Evolutionary conservation across 805 yeast species (phyloP).

Genomic region (Vanderwaltozyma verrucispora): DNA sequence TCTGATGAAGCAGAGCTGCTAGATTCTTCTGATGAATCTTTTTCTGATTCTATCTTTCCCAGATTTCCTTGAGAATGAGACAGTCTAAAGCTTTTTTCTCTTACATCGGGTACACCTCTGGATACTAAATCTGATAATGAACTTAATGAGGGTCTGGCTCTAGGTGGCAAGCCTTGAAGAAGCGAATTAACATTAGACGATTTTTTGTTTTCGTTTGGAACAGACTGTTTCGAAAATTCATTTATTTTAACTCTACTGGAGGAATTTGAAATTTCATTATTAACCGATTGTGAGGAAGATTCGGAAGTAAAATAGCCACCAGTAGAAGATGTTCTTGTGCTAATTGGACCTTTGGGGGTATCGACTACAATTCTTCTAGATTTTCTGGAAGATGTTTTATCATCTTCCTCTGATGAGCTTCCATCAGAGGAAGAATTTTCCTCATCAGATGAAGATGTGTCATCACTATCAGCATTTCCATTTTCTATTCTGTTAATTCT

Average conservation of each 20-base stretch:
- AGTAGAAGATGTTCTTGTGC: slow-evolving; percentile 8
- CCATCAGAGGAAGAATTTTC: slow-evolving; percentile 17
- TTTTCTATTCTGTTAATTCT: neutral
- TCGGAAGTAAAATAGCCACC: slow-evolving; percentile 10
- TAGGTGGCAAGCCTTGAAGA: slow-evolving; percentile 15
- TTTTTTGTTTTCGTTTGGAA: too few relatives aligned
- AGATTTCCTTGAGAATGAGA: neutral
- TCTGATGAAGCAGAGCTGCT: neutral
- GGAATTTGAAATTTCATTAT: slow-evolving; percentile 3
- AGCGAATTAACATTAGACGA: neutral
- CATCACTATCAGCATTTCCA: neutral
- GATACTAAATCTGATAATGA: slow-evolving; percentile 49
- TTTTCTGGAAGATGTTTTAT: slow-evolving; percentile 12
- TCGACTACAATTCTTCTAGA: slow-evolving; percentile 37
- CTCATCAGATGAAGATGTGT: slow-evolving; percentile 23
- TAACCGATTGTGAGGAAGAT: slow-evolving; percentile 18
- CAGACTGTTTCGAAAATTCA: too few relatives aligned
- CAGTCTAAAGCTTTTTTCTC: slow-evolving; percentile 30
- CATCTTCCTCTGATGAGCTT: slow-evolving; percentile 12
- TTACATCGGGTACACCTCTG: slow-evolving; percentile 62
- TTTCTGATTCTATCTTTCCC: neutral
- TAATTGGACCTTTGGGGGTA: slow-evolving; percentile 33
- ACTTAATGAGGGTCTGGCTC: slow-evolving; percentile 34
- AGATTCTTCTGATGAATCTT: neutral
- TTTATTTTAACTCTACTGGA: slow-evolving; percentile 6